These are phyloP conservation scores for Musa schizocarpa DNA, from an alignment of 176 grass and related monocot genomes.

Conservation along the genomic window DNA sequence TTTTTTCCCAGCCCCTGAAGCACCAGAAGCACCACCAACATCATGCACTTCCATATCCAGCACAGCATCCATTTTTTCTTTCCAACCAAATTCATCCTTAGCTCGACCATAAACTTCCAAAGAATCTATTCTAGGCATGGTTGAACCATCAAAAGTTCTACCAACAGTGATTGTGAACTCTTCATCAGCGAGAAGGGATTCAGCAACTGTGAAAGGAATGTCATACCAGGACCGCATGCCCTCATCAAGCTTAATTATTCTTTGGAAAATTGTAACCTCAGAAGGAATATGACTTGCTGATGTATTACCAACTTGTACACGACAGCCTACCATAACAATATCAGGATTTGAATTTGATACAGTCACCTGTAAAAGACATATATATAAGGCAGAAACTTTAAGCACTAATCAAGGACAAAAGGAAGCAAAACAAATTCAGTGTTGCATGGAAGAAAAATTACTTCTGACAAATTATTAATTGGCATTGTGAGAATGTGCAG, in stretches of 20 bases:
- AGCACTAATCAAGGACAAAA: not conserved
- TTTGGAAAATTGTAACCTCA: slow-evolving; percentile 74
- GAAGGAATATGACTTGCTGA: slow-evolving; percentile 83
- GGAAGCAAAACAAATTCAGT: not conserved
- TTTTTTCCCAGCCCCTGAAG: slow-evolving; percentile 40
- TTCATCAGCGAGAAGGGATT: slow-evolving; percentile 89
- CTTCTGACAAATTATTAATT: too few species aligned
- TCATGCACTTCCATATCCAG: slow-evolving; percentile 76
- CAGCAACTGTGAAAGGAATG: slow-evolving; percentile 84
- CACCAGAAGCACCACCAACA: slow-evolving; percentile 31
- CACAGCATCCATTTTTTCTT: slow-evolving; percentile 96
- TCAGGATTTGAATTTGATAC: slow-evolving; percentile 81
- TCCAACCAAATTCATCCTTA: slow-evolving; percentile 99
- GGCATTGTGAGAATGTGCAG: too few species aligned
- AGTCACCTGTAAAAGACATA: slow-evolving; percentile 44
- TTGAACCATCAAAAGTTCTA: slow-evolving; percentile 58
- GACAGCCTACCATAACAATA: slow-evolving; percentile 88
- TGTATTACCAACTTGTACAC: slow-evolving; percentile 86
- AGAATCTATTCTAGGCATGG: slow-evolving; percentile 65
- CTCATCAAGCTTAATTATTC: slow-evolving; percentile 79
- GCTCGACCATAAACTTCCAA: slow-evolving; percentile 87
- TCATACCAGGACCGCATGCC: slow-evolving; percentile 92
- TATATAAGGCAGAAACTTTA: not conserved
- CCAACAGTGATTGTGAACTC: slow-evolving; percentile 77
- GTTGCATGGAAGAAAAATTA: too few species aligned